Evolutionary conservation across 23 red algal genomes (phyloP).

Genomic region (Gracilariopsis chorda): DNA sequence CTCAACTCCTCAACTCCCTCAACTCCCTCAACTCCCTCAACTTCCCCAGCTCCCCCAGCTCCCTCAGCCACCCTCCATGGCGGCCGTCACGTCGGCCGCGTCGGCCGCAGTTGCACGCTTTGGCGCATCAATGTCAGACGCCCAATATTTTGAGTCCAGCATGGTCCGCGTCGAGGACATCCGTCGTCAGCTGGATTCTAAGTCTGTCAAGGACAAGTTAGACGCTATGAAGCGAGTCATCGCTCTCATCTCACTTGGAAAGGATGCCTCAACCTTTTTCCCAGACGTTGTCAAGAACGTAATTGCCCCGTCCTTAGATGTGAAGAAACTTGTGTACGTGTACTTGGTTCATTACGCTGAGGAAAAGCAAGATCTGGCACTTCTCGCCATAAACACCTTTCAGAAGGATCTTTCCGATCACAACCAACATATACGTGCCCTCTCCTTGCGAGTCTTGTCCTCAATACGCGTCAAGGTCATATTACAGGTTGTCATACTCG

Average conservation of each 20-base stretch:
- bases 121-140: constrained; percentile 74
- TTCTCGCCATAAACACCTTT: constrained; percentile 96
- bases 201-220: constrained; percentile 62
- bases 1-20: neutral
- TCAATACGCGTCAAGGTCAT: constrained; percentile 87
- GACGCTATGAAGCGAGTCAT: constrained; percentile 95
- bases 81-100: constrained; percentile 60
- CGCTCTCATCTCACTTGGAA: constrained; percentile 86
- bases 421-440: constrained; percentile 81
- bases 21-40: neutral
- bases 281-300: constrained; percentile 93
- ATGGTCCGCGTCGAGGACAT: constrained; percentile 88
- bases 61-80: constrained; percentile 9
- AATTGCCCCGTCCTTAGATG: constrained; percentile 57
- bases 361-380: constrained; percentile 79
- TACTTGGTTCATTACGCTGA: constrained; percentile 96
- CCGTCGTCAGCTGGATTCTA: constrained; percentile 68
- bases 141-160: constrained; percentile 86
- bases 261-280: constrained; percentile 85
- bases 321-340: constrained; percentile 95
- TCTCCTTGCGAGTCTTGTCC: constrained; percentile 89
- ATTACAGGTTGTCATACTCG: constrained; percentile 70
- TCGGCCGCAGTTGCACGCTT: constrained; percentile 64
- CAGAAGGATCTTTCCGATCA: constrained; percentile 88
- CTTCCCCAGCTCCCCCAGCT: neutral